Percentiles rank a stretch among this genome's conserved stretches.
Evolutionary conservation across 352 stramenopile genomes (phyloP).

Genomic region (Peronospora belbahrii): DNA sequence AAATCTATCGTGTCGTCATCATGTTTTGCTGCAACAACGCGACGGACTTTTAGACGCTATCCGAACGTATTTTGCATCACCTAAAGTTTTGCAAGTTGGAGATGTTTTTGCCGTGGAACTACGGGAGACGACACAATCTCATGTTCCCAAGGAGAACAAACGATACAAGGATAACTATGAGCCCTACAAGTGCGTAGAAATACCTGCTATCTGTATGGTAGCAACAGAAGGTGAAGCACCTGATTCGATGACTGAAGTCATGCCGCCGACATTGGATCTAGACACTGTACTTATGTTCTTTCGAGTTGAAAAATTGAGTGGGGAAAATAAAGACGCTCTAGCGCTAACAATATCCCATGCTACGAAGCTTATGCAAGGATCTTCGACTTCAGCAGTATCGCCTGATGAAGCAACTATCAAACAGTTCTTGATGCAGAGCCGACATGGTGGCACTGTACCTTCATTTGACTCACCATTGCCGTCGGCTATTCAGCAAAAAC

Average conservation of each 20-base stretch:
- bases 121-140: constrained; percentile 32
- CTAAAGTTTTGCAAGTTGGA: constrained; percentile 54
- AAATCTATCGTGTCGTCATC: constrained; percentile 47
- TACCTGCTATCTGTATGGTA: constrained; percentile 32
- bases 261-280: constrained; percentile 43
- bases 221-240: constrained; percentile 4
- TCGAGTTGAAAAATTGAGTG: constrained; percentile 49
- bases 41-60: constrained; percentile 56
- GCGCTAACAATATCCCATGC: constrained; percentile 48
- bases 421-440: constrained; percentile 33
- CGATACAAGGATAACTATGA: constrained; percentile 18
- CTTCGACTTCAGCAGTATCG: constrained; percentile 35
- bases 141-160: constrained; percentile 14
- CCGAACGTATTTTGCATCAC: constrained; percentile 43
- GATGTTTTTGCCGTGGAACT: constrained; percentile 66
- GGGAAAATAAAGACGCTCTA: constrained; percentile 17
- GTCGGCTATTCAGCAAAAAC: constrained; percentile 31
- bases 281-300: constrained; percentile 75
- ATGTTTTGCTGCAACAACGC: constrained; percentile 44
- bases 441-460: constrained; percentile 1
- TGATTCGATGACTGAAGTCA: constrained; percentile 13
- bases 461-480: constrained; percentile 23
- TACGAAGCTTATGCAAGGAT: constrained; percentile 64
- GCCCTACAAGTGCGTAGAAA: constrained; percentile 37
- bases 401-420: constrained; percentile 54